These are phyloP conservation scores for Medicago arabica DNA, from an alignment of 306 rosid species.

Conservation along the genomic window DNA sequence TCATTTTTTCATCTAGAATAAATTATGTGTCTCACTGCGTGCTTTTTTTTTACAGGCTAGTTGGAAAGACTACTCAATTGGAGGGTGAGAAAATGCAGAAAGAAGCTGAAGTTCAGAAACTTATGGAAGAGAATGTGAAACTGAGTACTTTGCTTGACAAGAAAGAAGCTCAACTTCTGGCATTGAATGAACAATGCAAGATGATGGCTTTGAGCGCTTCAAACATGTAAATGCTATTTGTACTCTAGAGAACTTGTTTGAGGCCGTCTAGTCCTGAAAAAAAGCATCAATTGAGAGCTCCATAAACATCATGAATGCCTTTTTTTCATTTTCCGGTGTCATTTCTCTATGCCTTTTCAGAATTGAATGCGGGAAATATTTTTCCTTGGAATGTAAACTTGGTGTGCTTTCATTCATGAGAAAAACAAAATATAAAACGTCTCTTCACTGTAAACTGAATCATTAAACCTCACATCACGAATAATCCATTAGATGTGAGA, in stretches of 20 bases:
- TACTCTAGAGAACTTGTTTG: slow-evolving; percentile 36
- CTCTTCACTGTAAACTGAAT: slow-evolving; percentile 14
- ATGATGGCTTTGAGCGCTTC: slow-evolving; percentile 96
- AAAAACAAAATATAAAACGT: slow-evolving; percentile 13
- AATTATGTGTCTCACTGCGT: slow-evolving; percentile 32
- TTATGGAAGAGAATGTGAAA: slow-evolving; percentile 92
- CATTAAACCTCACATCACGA: not conserved
- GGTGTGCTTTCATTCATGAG: slow-evolving; percentile 45
- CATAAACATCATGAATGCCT: slow-evolving; percentile 39
- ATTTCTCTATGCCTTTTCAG: slow-evolving; percentile 36
- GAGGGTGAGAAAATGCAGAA: slow-evolving; percentile 98
- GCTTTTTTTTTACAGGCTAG: slow-evolving; percentile 67
- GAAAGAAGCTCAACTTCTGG: slow-evolving; percentile 98
- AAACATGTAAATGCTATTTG: slow-evolving; percentile 57
- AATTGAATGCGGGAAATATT: slow-evolving; percentile 32
- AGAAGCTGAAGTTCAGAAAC: slow-evolving; percentile 94
- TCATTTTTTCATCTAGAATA: not conserved
- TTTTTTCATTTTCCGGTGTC: slow-evolving; percentile 46
- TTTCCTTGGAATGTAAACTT: slow-evolving; percentile 49
- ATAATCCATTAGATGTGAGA: not conserved
- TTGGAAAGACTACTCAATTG: slow-evolving; percentile 85
- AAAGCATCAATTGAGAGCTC: slow-evolving; percentile 38
- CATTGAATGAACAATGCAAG: slow-evolving; percentile 98
- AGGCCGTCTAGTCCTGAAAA: slow-evolving; percentile 43
- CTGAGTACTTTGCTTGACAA: slow-evolving; percentile 94